Evolutionary conservation across 305 asterid species (phyloP).

Genomic region (Striga hermonthica): DNA sequence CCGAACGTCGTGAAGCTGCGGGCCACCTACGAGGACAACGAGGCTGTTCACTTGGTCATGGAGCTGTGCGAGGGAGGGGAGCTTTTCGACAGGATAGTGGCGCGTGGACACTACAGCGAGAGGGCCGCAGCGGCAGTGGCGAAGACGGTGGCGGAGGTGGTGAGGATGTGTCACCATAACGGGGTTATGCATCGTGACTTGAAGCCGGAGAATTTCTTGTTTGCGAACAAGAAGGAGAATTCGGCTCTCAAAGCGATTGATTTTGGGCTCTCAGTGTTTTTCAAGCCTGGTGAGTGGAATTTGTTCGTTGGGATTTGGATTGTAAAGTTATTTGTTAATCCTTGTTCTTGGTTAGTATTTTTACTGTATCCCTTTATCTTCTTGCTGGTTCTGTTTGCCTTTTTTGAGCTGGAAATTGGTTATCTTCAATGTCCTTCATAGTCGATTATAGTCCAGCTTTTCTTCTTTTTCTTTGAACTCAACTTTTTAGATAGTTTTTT

Average conservation of each 20-base stretch:
- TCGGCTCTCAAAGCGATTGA: slow-evolving; percentile 87
- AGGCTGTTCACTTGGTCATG: slow-evolving; percentile 94
- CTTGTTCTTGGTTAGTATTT: too few relatives aligned
- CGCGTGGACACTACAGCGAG: slow-evolving; percentile 97
- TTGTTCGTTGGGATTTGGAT: too few relatives aligned
- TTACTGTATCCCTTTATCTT: too few relatives aligned
- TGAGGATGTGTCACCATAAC: slow-evolving; percentile 84
- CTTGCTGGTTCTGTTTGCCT: too few relatives aligned
- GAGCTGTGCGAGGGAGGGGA: slow-evolving; percentile 98
- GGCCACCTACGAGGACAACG: slow-evolving; percentile 90
- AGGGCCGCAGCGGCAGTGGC: slow-evolving; percentile 82
- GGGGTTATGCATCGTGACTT: slow-evolving; percentile 95
- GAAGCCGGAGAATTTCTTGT: slow-evolving; percentile 95
- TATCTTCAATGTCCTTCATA: too few relatives aligned
- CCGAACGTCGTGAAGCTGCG: slow-evolving; percentile 70
- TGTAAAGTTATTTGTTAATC: too few relatives aligned
- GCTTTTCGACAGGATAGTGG: slow-evolving; percentile 85
- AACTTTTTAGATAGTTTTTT: too few relatives aligned
- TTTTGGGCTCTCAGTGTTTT: slow-evolving; percentile 89
- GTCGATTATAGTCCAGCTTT: too few relatives aligned
- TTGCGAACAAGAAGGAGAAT: slow-evolving; percentile 91
- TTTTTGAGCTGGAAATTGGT: too few relatives aligned
- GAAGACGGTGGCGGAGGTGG: slow-evolving; percentile 84
- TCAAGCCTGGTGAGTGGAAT: slow-evolving; percentile 65
- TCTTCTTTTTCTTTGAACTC: too few relatives aligned